Conservation (phyloP, 2,329 filamentous ascomycete genomes). For the Fusarium pininemorale region DNA sequence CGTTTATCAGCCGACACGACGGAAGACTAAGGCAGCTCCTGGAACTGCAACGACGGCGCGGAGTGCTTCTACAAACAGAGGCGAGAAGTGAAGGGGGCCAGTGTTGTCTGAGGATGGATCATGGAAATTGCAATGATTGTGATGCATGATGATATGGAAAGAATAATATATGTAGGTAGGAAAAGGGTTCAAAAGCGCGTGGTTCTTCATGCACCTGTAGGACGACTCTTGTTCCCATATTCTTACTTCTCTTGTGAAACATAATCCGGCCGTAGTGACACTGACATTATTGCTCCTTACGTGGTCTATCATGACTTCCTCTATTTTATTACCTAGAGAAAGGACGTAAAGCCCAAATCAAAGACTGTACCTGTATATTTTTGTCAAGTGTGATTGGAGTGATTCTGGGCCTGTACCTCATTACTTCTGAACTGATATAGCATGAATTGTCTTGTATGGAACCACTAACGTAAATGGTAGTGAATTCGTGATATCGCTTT, state of each 20-base stretch:
- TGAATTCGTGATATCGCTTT: background rate
- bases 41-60: conserved; percentile 36
- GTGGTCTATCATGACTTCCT: background rate
- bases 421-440: background rate
- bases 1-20: conserved; percentile 82
- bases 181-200: conserved; percentile 1
- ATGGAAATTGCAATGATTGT: background rate
- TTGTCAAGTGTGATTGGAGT: background rate
- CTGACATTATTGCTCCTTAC: background rate
- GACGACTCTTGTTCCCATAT: background rate
- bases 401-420: background rate
- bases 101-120: conserved; percentile 5
- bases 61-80: conserved; percentile 38
- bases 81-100: conserved; percentile 25
- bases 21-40: conserved; percentile 60
- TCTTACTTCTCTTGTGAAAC: background rate
- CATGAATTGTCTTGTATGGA: background rate
- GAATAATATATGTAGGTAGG: conserved; percentile 1
- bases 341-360: background rate
- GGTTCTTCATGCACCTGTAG: background rate
- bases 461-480: background rate
- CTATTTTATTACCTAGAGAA: background rate
- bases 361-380: background rate
- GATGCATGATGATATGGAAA: conserved; percentile 5
- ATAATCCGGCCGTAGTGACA: background rate